These are phyloP conservation scores for Lithocarpus polystachyus DNA, from an alignment of 306 rosid species.

Conservation along the genomic window DNA sequence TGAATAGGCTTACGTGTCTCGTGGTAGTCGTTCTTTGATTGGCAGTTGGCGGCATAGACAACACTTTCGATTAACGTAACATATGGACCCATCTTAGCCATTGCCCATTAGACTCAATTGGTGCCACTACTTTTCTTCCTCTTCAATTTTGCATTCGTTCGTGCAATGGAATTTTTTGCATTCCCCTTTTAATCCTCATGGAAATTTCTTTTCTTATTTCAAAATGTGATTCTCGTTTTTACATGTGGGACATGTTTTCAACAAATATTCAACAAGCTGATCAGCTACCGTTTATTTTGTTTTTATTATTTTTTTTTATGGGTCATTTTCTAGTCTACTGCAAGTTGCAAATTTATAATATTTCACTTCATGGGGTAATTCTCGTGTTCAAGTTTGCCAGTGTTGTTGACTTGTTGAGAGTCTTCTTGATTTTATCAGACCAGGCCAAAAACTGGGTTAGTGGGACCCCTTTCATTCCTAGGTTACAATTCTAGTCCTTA, in stretches of 20 bases:
- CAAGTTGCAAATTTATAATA: neutral
- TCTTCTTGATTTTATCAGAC: neutral
- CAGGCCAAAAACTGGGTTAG: neutral
- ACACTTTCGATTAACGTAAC: no score
- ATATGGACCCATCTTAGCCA: neutral
- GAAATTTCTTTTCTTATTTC: neutral
- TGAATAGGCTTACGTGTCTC: no score
- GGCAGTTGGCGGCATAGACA: no score
- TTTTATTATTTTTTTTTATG: neutral
- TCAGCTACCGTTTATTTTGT: neutral
- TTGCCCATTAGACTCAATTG: neutral
- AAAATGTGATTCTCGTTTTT: constrained; percentile 5
- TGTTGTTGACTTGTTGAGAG: neutral
- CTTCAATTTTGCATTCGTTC: neutral
- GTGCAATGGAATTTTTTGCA: neutral
- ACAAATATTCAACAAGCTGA: neutral
- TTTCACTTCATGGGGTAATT: neutral
- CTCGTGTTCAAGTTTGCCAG: neutral
- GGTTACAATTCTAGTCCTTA: neutral
- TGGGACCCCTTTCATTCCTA: neutral
- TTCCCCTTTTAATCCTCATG: neutral
- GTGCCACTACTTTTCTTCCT: neutral
- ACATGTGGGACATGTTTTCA: neutral
- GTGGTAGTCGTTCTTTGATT: no score
- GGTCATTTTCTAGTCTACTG: neutral